Conservation (phyloP, 1,139 yeast species). For the Lodderomyces margitis region DNA sequence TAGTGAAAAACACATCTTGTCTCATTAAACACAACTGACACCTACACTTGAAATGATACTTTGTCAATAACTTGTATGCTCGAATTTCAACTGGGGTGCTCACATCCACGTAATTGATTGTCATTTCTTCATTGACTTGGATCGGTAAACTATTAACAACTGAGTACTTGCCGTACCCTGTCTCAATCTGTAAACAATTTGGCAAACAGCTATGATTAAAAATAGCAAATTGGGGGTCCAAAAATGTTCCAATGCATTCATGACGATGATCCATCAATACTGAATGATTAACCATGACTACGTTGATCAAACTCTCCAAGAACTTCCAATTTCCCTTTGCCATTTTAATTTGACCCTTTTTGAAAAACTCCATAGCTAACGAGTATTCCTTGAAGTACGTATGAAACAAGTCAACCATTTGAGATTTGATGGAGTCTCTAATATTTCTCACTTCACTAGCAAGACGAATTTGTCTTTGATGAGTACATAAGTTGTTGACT, state of each 20-base stretch:
- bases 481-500: slow-evolving; percentile 14
- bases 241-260: slow-evolving; percentile 28
- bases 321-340: slow-evolving; percentile 14
- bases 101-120: slow-evolving; percentile 25
- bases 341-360: slow-evolving; percentile 7
- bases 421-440: slow-evolving; percentile 7
- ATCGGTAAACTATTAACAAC: slow-evolving; percentile 20
- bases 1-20: slow-evolving; percentile 22
- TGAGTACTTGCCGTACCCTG: slow-evolving; percentile 5
- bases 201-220: slow-evolving; percentile 33
- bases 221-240: slow-evolving; percentile 36
- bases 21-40: slow-evolving; percentile 26
- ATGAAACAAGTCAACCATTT: slow-evolving; percentile 7
- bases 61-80: slow-evolving; percentile 8
- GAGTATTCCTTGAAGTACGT: slow-evolving; percentile 7
- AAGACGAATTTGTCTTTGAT: slow-evolving; percentile 10
- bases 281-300: slow-evolving; percentile 13
- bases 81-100: slow-evolving; percentile 12
- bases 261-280: slow-evolving; percentile 9
- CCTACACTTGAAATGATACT: slow-evolving; percentile 31
- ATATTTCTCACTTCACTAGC: slow-evolving; percentile 8
- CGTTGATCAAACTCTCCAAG: slow-evolving; percentile 11
- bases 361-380: slow-evolving; percentile 7
- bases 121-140: slow-evolving; percentile 23
- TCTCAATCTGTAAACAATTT: slow-evolving; percentile 23